These are phyloP conservation scores for Xylaria curta DNA, from an alignment of 495 filamentous ascomycete species.

Conservation along the genomic window DNA sequence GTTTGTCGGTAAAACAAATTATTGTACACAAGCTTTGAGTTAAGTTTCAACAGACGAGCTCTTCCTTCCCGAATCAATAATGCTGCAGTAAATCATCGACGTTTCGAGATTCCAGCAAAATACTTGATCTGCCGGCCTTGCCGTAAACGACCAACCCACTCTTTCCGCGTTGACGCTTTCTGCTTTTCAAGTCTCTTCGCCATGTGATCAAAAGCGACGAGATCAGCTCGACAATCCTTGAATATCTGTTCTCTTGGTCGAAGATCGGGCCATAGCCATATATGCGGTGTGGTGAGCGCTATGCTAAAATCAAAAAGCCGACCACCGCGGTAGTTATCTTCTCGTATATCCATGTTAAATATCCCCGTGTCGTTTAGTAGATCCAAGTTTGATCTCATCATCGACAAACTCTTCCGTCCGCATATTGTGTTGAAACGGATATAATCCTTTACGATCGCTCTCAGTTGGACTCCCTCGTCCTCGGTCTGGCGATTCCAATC, in stretches of 20 bases:
- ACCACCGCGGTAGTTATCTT: constrained; percentile 1
- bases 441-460: constrained; percentile 1
- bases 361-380: constrained; percentile 1
- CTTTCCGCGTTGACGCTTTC: background rate
- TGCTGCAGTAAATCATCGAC: background rate
- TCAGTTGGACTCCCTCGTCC: background rate
- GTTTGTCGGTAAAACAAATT: background rate
- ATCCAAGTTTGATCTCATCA: background rate
- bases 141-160: background rate
- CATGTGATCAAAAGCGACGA: background rate
- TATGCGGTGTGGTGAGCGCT: background rate
- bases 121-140: background rate
- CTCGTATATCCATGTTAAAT: constrained; percentile 2
- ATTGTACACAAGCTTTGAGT: background rate
- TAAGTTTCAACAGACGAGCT: background rate
- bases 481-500: background rate
- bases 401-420: background rate
- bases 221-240: background rate
- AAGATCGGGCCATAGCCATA: background rate
- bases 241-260: background rate
- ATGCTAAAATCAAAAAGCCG: constrained; percentile 8
- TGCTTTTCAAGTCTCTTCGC: background rate
- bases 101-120: background rate
- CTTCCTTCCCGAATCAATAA: too few relatives aligned
- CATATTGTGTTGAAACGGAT: background rate